Conservation (phyloP, 192 early-diverging fungal genomes). For the Thoreauomyces humboldtii region DNA sequence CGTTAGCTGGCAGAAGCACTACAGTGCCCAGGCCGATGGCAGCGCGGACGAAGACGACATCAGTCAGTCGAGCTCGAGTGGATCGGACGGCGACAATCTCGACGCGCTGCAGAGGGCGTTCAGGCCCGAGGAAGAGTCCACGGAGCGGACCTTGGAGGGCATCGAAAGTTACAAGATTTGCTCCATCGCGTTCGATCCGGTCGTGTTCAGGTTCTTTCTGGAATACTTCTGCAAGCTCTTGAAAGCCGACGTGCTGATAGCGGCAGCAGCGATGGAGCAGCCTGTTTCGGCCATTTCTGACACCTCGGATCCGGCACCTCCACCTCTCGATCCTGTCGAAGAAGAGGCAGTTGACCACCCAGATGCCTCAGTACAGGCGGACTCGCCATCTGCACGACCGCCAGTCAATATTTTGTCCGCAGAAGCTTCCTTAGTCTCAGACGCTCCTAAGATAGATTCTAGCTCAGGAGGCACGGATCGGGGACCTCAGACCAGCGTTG, state of each 20-base stretch:
- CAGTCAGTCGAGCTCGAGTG: no score
- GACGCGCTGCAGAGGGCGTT: not conserved
- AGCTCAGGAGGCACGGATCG: no score
- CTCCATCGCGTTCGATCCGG: slow-evolving; percentile 21
- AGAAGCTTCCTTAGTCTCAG: no score
- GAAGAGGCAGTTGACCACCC: not conserved
- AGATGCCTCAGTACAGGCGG: not conserved
- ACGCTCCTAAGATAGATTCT: no score
- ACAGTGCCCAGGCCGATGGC: not conserved
- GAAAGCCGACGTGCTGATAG: not conserved
- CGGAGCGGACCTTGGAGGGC: not conserved
- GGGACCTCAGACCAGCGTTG: not conserved
- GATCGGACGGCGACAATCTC: not conserved
- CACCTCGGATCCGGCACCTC: no score
- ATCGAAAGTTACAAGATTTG: slow-evolving; percentile 20
- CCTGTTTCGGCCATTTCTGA: no score
- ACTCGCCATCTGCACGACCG: no score
- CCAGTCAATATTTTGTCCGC: not conserved
- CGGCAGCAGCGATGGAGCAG: not conserved
- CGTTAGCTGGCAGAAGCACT: slow-evolving; percentile 18
- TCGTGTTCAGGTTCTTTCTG: slow-evolving; percentile 16
- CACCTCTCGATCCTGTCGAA: no score
- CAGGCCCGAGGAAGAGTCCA: not conserved
- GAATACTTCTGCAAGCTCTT: slow-evolving; percentile 19
- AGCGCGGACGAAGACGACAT: slow-evolving; percentile 3